These are phyloP conservation scores for Salix brachista DNA, from an alignment of 345 rosid species.

Conservation along the genomic window DNA sequence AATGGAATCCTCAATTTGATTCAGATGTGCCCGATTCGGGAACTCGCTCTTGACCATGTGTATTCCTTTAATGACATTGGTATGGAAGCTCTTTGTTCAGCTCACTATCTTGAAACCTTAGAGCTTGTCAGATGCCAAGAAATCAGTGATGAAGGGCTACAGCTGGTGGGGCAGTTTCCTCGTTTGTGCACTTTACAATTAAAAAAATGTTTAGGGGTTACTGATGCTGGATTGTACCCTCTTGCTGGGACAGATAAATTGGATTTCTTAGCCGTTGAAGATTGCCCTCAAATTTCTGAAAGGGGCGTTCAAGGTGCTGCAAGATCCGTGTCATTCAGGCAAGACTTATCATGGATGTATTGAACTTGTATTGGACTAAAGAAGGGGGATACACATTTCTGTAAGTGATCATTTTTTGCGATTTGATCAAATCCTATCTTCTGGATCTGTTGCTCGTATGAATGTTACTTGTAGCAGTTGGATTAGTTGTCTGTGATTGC, in stretches of 20 bases:
- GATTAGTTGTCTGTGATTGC: not conserved
- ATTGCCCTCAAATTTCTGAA: slow-evolving; percentile 78
- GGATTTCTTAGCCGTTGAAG: slow-evolving; percentile 58
- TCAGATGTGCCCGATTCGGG: slow-evolving; percentile 62
- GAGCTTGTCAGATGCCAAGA: slow-evolving; percentile 80
- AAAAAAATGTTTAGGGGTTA: slow-evolving; percentile 64
- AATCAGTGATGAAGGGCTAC: slow-evolving; percentile 74
- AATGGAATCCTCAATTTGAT: slow-evolving; percentile 63
- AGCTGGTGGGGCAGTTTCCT: slow-evolving; percentile 56
- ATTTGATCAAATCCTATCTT: not conserved
- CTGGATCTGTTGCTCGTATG: not conserved
- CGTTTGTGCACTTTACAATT: slow-evolving; percentile 41
- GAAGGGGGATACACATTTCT: not conserved
- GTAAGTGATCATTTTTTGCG: not conserved
- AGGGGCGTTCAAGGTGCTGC: slow-evolving; percentile 75
- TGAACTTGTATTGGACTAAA: slow-evolving; percentile 24
- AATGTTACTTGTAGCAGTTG: not conserved
- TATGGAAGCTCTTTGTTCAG: slow-evolving; percentile 69
- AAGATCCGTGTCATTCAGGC: slow-evolving; percentile 53
- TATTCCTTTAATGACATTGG: slow-evolving; percentile 64
- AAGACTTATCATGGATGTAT: slow-evolving; percentile 85
- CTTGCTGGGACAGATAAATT: slow-evolving; percentile 64
- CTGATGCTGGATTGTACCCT: slow-evolving; percentile 65
- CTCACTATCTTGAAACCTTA: slow-evolving; percentile 54
- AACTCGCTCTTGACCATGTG: slow-evolving; percentile 61